These are phyloP conservation scores for Colletotrichum musae DNA, from an alignment of 2,329 filamentous ascomycete species.

Conservation along the genomic window DNA sequence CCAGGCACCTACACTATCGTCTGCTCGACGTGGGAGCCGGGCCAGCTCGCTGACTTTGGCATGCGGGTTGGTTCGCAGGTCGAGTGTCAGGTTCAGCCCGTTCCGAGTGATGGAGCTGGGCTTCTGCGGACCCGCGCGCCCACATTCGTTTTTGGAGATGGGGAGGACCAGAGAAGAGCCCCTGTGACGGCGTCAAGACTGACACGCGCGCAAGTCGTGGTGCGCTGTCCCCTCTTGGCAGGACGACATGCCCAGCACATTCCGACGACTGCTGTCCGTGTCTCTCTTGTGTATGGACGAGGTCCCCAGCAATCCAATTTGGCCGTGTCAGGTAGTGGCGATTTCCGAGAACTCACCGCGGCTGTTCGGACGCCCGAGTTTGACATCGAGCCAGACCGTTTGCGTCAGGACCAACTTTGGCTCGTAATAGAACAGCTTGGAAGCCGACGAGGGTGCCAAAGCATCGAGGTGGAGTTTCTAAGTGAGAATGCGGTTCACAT, in stretches of 20 bases:
- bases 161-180: conserved; percentile 57
- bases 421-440: conserved; percentile 86
- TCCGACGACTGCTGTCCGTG: conserved; percentile 66
- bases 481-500: conserved; percentile 63
- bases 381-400: conserved; percentile 77
- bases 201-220: conserved; percentile 73
- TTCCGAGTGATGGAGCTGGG: conserved; percentile 83
- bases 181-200: conserved; percentile 61
- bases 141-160: conserved; percentile 65
- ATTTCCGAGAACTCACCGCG: conserved; percentile 78
- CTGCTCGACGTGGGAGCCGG: conserved; percentile 90
- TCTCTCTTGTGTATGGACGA: conserved; percentile 81
- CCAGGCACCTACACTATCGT: conserved; percentile 88
- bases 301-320: conserved; percentile 78
- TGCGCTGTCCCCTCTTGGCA: conserved; percentile 45
- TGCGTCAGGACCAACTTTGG: conserved; percentile 75
- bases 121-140: conserved; percentile 74
- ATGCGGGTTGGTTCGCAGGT: conserved; percentile 79
- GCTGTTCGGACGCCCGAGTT: conserved; percentile 81
- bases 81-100: conserved; percentile 68
- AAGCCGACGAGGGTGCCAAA: conserved; percentile 56
- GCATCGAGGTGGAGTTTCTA: conserved; percentile 68
- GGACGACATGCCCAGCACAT: conserved; percentile 41
- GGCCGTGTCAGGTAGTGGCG: conserved; percentile 78
- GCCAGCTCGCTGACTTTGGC: conserved; percentile 81